phyloP scores from a whole-genome alignment of 345 rosid species.

The Euphorbia pulcherrima region DNA sequence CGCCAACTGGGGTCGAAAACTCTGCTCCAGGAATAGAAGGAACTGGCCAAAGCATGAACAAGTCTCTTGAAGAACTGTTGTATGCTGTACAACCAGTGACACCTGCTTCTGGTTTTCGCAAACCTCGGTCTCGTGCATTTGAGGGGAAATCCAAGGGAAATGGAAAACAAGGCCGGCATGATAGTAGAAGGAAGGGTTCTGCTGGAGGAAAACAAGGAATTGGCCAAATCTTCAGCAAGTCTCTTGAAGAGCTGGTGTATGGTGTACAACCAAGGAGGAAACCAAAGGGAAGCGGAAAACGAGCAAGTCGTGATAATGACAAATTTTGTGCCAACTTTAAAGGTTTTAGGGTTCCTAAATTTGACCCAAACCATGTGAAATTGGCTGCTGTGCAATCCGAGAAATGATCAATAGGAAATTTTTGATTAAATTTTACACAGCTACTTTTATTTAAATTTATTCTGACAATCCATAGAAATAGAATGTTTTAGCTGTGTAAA shows the following conservation, averaged over 20 bases:
- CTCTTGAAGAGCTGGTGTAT: too few relatives aligned
- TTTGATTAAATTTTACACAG: too few relatives aligned
- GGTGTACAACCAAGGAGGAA: too few relatives aligned
- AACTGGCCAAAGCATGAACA: conserved; percentile 6
- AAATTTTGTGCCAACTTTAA: neutral
- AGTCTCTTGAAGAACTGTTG: conserved; percentile 29
- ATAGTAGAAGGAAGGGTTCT: too few relatives aligned
- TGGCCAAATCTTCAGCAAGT: too few relatives aligned
- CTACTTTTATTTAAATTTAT: too few relatives aligned
- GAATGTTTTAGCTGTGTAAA: too few relatives aligned
- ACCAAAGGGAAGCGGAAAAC: too few relatives aligned
- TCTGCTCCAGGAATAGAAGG: conserved; percentile 14
- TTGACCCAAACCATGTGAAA: neutral
- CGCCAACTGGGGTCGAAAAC: conserved; percentile 40
- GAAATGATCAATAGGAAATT: neutral
- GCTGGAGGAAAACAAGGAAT: too few relatives aligned
- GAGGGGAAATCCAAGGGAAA: conserved; percentile 15
- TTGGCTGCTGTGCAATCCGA: neutral
- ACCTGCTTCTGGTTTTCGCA: neutral
- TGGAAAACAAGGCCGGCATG: neutral
- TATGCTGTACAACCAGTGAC: too few relatives aligned
- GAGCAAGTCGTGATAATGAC: too few relatives aligned
- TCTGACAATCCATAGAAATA: too few relatives aligned
- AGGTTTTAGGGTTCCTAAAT: neutral
- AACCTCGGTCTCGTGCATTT: conserved; percentile 9